These are phyloP conservation scores for Mycena vitilis DNA, from an alignment of 768 basidiomycete genomes.

Conservation along the genomic window DNA sequence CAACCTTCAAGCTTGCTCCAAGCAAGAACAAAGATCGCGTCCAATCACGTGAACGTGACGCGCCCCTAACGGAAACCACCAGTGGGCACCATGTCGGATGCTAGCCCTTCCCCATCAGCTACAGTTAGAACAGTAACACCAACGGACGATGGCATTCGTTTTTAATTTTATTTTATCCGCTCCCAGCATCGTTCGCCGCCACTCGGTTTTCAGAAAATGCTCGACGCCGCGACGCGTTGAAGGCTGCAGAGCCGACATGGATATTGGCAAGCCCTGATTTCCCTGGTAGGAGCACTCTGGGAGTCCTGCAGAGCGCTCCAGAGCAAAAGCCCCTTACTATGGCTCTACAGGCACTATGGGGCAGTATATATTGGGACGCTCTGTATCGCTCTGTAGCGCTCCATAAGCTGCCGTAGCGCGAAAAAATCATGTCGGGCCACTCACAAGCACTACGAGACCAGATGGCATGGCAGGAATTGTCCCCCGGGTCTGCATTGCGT, in stretches of 20 bases:
- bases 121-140: constrained; percentile 4
- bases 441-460: constrained; percentile 17
- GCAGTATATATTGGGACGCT: no score
- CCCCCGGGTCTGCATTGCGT: background rate
- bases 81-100: background rate
- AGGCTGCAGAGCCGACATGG: constrained; percentile 23
- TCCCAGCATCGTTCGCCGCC: constrained; percentile 1
- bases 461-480: constrained; percentile 8
- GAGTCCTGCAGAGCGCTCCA: no score
- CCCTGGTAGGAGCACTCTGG: no score
- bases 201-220: constrained; percentile 13
- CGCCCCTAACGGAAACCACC: background rate
- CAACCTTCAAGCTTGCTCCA: constrained; percentile 4
- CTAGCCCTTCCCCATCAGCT: background rate
- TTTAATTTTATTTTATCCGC: constrained; percentile 15
- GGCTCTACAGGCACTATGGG: no score
- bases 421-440: no score
- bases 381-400: no score
- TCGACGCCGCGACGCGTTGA: constrained; percentile 15
- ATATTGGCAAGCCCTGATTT: no score
- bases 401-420: no score
- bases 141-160: constrained; percentile 9
- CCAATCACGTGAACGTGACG: constrained; percentile 19
- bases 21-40: constrained; percentile 22
- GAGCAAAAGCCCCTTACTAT: no score